A percentile compares a stretch with the other conserved stretches of the same genome.
phyloP scores from a whole-genome alignment of 129 eudicot genomes.

The Chrysanthemum lavandulifolium region DNA sequence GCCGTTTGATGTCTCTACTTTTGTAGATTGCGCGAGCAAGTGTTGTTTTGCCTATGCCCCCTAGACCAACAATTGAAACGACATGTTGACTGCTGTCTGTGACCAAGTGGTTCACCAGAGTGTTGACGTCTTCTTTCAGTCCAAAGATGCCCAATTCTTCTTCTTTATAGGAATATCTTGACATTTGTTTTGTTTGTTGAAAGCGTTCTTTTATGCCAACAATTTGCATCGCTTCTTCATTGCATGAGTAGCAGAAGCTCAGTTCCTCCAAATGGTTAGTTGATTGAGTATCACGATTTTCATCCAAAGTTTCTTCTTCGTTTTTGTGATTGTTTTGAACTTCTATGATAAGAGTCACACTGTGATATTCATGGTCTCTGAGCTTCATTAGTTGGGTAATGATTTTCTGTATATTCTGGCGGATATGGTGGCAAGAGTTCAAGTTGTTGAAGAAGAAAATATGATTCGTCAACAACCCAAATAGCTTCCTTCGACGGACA shows the following conservation, averaged over 20 bases:
- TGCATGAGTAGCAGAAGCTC: constrained; percentile 23
- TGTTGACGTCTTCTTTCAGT: constrained; percentile 13
- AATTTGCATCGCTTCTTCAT: constrained; percentile 31
- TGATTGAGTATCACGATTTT: background rate
- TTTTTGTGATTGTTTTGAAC: background rate
- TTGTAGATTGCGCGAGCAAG: constrained; percentile 41
- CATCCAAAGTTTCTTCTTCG: constrained; percentile 14
- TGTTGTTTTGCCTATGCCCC: constrained; percentile 51
- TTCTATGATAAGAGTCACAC: background rate
- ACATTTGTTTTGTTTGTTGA: constrained; percentile 15
- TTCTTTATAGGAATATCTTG: constrained; percentile 33
- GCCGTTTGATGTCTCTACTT: constrained; percentile 27
- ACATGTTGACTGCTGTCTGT: constrained; percentile 10
- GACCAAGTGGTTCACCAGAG: constrained; percentile 24
- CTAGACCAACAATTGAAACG: constrained; percentile 34
- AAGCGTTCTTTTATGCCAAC: constrained; percentile 23
- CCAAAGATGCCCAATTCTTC: constrained; percentile 41
- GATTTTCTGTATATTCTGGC: constrained; percentile 27
- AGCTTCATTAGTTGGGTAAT: constrained; percentile 13
- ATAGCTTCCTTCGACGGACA: constrained; percentile 34
- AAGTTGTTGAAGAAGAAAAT: constrained; percentile 35
- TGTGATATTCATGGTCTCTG: background rate
- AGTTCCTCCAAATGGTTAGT: constrained; percentile 14
- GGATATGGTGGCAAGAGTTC: constrained; percentile 37
- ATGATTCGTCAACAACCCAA: constrained; percentile 35